Evolutionary conservation across 257 asterid species (phyloP), one percentile per base, ranked within the genome.

Genomic region (Solanum pennellii): DNA sequence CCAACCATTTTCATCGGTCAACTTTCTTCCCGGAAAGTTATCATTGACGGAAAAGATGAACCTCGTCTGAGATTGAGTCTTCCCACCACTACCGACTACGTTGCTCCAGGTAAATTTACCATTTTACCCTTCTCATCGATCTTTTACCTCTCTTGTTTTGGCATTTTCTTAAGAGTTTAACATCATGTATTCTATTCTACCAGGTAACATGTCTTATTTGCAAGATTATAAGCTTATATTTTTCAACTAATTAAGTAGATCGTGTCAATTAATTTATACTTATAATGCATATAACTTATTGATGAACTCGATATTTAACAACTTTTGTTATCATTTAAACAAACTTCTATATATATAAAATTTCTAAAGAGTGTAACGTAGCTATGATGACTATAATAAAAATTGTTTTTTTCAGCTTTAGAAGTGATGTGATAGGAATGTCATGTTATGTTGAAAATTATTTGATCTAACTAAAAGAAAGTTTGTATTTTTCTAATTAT

Each of bases 101-200:
- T 83, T 86, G 93, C 93, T 83, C 96, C 94, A 89, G 98, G 98
- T 96, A 93, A 42, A 31, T 59, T 85, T 52, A 74, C 71, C 33
- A 13, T 41, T 41, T 71, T 25, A 31, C 18, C 83, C 86, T 80
- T 68, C 20, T 68, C 87, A 9, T 68, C 5, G 68, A 68, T 15
- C 9, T 2, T 62, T 84, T 62, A 23, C 62, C 9, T 84, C 25
- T 84, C 77, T 9, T 59, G 23, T 35, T 62, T 37, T 83, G 74
- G 3, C 14, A 25, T 27, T 79, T 27, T 79, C 8, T 14, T n/a
- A 42, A 56, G n/a, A 56, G 62, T 56, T 56, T 20, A 56, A 56
- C 11, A 2, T n/a, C 9, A 15, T 31, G 1, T 33, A 72, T 18
- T 33, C 3, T 33, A 33, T 33, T 3, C n/a, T n/a, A 16, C 2